Conservation (phyloP, 2,329 filamentous ascomycete genomes). For the Sporothrix inflata region DNA sequence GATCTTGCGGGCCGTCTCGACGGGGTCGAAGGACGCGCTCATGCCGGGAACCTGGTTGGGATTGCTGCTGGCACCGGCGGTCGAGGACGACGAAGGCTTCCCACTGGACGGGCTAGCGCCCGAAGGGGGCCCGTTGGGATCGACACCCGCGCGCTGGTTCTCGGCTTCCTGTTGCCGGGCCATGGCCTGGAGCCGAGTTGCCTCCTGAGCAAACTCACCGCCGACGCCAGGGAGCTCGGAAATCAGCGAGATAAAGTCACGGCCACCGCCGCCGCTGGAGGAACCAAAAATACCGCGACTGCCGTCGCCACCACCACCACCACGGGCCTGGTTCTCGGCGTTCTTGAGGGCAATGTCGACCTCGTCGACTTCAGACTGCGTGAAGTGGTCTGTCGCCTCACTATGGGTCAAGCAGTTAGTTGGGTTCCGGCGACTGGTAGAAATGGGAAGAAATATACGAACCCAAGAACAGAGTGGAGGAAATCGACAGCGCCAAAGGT, state of each 20-base stretch:
- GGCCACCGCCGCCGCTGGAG: conserved; percentile 44
- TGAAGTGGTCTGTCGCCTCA: conserved; percentile 81
- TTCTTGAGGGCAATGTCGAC: conserved; percentile 74
- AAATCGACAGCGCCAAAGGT: conserved; percentile 84
- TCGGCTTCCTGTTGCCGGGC: conserved; percentile 67
- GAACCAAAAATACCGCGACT: conserved; percentile 43
- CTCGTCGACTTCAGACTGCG: conserved; percentile 82
- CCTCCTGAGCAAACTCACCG: conserved; percentile 67
- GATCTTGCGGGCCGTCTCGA: conserved; percentile 77
- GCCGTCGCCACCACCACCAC: conserved; percentile 36
- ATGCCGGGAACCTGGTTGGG: conserved; percentile 71
- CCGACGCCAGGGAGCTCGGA: conserved; percentile 74
- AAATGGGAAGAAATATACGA: conserved; percentile 8
- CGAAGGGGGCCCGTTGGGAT: conserved; percentile 1
- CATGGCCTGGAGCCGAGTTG: conserved; percentile 61
- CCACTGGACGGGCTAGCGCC: background rate
- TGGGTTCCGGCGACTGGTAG: background rate
- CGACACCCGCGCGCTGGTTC: conserved; percentile 46
- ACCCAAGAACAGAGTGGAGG: conserved; percentile 71
- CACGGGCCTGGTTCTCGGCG: conserved; percentile 57
- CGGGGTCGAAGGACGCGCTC: conserved; percentile 74
- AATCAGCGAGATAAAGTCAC: conserved; percentile 72
- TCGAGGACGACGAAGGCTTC: conserved; percentile 37
- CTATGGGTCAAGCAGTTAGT: conserved; percentile 29
- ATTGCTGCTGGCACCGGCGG: conserved; percentile 46